These are phyloP conservation scores for Trichophaea hybrida DNA, from an alignment of 2,329 filamentous ascomycete genomes.

Conservation along the genomic window DNA sequence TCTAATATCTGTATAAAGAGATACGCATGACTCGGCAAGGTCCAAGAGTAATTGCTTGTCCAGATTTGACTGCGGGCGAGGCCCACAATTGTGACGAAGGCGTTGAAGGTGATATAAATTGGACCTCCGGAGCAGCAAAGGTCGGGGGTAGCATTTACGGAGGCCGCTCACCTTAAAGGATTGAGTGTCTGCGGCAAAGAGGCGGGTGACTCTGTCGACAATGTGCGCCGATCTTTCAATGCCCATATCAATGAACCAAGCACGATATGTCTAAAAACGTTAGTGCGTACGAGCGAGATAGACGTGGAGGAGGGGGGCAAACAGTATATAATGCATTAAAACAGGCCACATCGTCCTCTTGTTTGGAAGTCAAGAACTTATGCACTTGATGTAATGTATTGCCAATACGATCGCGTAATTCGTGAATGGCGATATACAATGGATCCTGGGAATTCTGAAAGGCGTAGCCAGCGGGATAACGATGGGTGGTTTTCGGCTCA, in stretches of 20 bases:
- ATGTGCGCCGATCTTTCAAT: conserved; percentile 92
- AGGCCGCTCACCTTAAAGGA: conserved; percentile 91
- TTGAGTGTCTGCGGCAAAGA: conserved; percentile 74
- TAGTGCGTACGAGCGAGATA: not conserved
- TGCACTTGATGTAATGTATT: conserved; percentile 71
- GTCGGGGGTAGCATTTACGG: conserved; percentile 81
- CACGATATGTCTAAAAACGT: conserved; percentile 49
- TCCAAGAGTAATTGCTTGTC: conserved; percentile 76
- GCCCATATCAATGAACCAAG: conserved; percentile 95
- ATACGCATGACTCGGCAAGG: conserved; percentile 77
- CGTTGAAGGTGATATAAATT: conserved; percentile 90
- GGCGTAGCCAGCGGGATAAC: conserved; percentile 77
- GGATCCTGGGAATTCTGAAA: conserved; percentile 45
- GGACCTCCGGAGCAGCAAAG: conserved; percentile 79
- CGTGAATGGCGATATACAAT: conserved; percentile 63
- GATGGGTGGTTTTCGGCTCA: conserved; percentile 70
- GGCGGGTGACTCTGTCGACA: conserved; percentile 67
- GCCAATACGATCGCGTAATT: conserved; percentile 65
- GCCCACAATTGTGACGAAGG: conserved; percentile 82
- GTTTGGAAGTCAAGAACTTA: conserved; percentile 62
- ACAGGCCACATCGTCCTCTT: conserved; percentile 90
- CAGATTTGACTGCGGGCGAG: conserved; percentile 74
- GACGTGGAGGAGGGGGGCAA: not conserved
- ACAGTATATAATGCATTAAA: conserved; percentile 82
- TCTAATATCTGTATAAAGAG: conserved; percentile 88